These are phyloP conservation scores for Macroventuria anomochaeta DNA, from an alignment of 2,329 filamentous ascomycete species.

Conservation along the genomic window DNA sequence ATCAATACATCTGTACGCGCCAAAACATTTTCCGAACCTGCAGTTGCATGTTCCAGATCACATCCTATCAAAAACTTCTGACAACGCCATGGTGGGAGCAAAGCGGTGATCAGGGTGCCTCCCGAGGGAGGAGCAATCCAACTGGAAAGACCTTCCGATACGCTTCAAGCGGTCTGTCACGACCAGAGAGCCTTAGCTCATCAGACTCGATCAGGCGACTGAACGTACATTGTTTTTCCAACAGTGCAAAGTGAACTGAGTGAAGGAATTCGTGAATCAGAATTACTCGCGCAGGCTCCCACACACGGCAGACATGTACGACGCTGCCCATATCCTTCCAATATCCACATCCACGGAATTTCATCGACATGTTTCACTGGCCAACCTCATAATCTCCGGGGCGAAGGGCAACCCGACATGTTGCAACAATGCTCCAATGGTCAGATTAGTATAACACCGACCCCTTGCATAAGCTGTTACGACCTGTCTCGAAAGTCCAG, in stretches of 20 bases:
- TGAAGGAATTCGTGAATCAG: neutral
- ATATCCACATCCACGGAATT: neutral
- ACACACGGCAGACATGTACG: neutral
- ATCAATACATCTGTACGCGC: neutral
- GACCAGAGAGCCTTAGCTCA: no score
- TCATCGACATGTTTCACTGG: neutral
- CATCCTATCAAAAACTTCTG: neutral
- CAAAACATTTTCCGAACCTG: neutral
- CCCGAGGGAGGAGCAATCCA: neutral
- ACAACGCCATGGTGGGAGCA: neutral
- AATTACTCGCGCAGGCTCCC: neutral
- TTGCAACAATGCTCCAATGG: neutral
- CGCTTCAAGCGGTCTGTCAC: neutral
- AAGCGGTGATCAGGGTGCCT: neutral
- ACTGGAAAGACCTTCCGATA: neutral
- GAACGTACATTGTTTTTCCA: no score
- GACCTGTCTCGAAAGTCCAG: neutral
- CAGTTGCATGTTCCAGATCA: neutral
- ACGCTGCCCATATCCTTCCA: neutral
- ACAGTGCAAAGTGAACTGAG: neutral
- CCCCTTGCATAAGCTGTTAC: neutral
- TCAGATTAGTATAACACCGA: neutral
- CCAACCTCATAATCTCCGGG: neutral
- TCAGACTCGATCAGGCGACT: no score
- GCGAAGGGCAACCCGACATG: neutral